Evolutionary conservation across 306 rosid species (phyloP), one percentile per base, ranked within the genome.

Genomic region (Sphenostylis stenocarpa): DNA sequence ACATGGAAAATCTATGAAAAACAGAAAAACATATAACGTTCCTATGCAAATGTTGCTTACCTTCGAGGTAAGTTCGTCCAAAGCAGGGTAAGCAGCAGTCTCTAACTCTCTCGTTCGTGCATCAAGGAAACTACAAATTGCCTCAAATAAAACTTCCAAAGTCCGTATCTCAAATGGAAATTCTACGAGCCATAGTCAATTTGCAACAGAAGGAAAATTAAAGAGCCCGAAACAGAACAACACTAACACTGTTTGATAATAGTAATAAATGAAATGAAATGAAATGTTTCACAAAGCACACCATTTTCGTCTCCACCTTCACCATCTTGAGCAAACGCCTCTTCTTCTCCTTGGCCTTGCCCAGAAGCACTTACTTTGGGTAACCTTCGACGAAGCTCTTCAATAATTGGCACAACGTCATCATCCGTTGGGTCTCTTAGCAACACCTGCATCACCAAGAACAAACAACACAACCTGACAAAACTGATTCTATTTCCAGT

Each of bases 131-230:
- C 91, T 89, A 75, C 97, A 91, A 73, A 88, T 88, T 70, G 85
- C 91, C 53, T 89, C 97, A 16, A 91, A 77, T 41, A 84, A 73
- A 76, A 89, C 94, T 85, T 91, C 97, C 51, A 91, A 84, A 26
- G 89, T 91, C 67, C 87, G 88, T 67, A 91, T 86, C 82, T 91
- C 97, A 68, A 91, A 91, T n/a, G 97, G 97, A 80, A 88, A 89
- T 64, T 89, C 97, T 91, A 72, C 73, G 53, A 67, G 5, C 29
- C 75, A 68, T 19, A 61, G 21, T 56, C 67, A 76, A 47, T 33
- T 76, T 47, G 43, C 28, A 34, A 67, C 39, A 15, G 67, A 31
- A 58, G 5, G 4, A 24, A 66, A 45, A 41, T 1, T 34, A 57
- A 49, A 36, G 16, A 45, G 16, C 15, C 28, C 14, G 16, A 70